Evolutionary conservation across 1,139 yeast genomes (phyloP), one percentile per base, ranked within the genome.

Genomic region (Ogataea hybrid): DNA sequence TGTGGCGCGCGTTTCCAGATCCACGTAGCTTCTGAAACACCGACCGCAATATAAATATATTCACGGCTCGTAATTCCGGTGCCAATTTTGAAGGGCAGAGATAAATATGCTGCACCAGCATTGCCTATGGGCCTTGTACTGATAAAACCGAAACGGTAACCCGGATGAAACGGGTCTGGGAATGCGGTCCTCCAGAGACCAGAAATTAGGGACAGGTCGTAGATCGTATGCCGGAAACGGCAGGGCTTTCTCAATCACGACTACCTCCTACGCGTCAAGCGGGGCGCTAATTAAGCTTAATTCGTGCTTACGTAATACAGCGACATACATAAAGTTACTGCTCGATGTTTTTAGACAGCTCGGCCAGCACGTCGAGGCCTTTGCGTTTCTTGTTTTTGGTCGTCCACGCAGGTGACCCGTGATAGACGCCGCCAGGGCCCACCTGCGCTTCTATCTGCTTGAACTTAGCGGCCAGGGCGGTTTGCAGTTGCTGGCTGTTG

Each of bases 331-430:
- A 20, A 3, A 20, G 21, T 7, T 7, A 20, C 9, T 6, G 9
- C n/a, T 47, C 45, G 42, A 46, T 41, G 29, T 49, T 44, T 31
- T 46, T 50, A 39, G 46, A 44, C 31, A 53, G 38, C 42, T 53
- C 57, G 28, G 53, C 45, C 28, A 53, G 39, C 27, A 53, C 46
- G 39, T 53, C 56, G 28, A 50, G 33, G 8, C 48, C 52, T 11
- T 22, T 25, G 23, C 37, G 32, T 14, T 39, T 39, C 30, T 31
- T 33, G 18, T 23, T 23, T 16, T 17, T 29, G 11, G 27, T 33
- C n/a, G 42, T 23, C 42, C 42, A 39, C 7, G 30, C 20, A 2
- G 28, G 28, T 1, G 45, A 17, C 14, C 39, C 35, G 11, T 32
- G 41, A 33, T 38, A 41, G 15, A 22, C 35, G 4, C 42, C 41